These are phyloP conservation scores for Cyclotella atomus DNA, from an alignment of 108 stramenopile genomes.

Conservation along the genomic window DNA sequence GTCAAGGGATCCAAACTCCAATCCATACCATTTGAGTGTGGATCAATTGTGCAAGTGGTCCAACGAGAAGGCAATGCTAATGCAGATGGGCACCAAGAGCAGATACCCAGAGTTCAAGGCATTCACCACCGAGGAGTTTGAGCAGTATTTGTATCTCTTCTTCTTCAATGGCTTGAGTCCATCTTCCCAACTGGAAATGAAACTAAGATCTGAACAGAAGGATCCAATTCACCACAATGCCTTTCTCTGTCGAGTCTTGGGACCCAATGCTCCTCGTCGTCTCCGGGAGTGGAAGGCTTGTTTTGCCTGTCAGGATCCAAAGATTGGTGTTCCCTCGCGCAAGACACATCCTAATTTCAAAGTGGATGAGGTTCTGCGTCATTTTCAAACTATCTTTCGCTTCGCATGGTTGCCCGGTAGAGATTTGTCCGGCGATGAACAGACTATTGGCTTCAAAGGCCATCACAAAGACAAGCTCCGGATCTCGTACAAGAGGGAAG, in stretches of 20 bases:
- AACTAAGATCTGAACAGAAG: neutral
- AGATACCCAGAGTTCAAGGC: neutral
- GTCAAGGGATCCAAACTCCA: too few relatives aligned
- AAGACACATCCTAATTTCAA: neutral
- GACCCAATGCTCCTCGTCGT: neutral
- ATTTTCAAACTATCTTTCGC: neutral
- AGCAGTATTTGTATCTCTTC: neutral
- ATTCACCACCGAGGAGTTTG: neutral
- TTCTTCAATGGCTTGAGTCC: conserved; percentile 13
- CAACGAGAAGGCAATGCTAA: conserved; percentile 13
- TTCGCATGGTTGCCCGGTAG: conserved; percentile 13
- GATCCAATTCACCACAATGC: conserved; percentile 8
- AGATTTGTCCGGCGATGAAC: conserved; percentile 14
- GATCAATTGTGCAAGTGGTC: conserved; percentile 2
- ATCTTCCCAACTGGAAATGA: conserved; percentile 6
- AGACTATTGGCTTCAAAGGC: conserved; percentile 17
- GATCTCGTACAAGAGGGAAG: conserved; percentile 42
- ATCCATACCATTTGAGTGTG: neutral
- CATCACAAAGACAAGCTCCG: conserved; percentile 10
- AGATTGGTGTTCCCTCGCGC: neutral
- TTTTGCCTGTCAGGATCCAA: conserved; percentile 14
- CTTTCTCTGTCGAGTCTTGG: neutral
- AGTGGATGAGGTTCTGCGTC: neutral
- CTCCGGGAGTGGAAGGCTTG: neutral
- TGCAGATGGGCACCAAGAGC: conserved; percentile 3